Base-by-base conservation (phyloP, 768 basidiomycete species). In the Tulasnella sp. region DNA sequence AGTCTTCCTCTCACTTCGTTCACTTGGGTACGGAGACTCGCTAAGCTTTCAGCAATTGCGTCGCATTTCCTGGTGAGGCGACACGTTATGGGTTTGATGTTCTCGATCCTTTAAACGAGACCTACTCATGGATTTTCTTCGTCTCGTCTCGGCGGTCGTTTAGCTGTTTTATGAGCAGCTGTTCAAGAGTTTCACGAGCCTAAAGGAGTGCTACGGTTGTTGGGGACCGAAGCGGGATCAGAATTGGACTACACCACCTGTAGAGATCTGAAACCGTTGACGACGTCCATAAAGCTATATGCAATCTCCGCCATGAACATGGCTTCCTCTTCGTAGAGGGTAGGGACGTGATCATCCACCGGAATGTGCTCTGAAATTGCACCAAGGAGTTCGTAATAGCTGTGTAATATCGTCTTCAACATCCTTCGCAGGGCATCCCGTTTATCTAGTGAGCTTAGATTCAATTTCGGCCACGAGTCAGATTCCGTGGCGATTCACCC, bases 241-340 rank as follows among this genome's bases (percentile, higher is more conserved):
- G 27, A 23, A 36, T 41, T 32, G 42, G 14, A 43, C 54, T 40
- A 61, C 65, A 69, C 9, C 23, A 82, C 88, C 77, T 93, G 90
- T 4, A 91, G 84, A 0, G 89, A 90, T 23, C 91, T 79, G 49
- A 93, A 70, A 63, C 91, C 89, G 65, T 94, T 94, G 35, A 86
- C 86, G 15, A 86, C 85, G 12, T 83, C 86, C 80, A 92, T 87
- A 57, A 94, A 75, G 67, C 93, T 94, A 67, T 88, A 84, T 6
- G 80, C 80, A 51, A 92, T 83, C 84, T 89, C 89, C 65, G 88
- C 84, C 1, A 85, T 73, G 54, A 83, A 79, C 49, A 78, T 72
- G 51, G 80, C 76, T 85, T 86, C 91, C 59, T 85, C 81, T 25
- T 84, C 82, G 17, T 74, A 69, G 35, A 75, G 65, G 31, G 72